Evolutionary conservation across 345 rosid genomes (phyloP).

Genomic region (Bruguiera parviflora): DNA sequence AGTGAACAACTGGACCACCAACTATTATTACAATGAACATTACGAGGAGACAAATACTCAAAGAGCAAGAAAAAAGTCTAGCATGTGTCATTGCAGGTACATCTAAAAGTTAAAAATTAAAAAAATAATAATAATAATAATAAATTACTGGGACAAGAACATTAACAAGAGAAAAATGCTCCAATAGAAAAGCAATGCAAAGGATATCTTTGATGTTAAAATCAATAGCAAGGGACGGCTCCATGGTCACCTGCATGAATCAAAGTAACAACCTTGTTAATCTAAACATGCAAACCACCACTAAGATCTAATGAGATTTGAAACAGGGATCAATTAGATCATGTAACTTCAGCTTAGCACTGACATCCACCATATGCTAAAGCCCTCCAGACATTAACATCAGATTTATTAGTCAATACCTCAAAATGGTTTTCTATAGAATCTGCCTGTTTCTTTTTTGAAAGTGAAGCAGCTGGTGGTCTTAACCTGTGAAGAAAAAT

Average conservation of each 20-base stretch:
- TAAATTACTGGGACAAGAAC: neutral
- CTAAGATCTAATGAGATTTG: neutral
- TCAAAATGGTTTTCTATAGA: conserved; percentile 37
- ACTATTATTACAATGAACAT: neutral
- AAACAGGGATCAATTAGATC: too few relatives aligned
- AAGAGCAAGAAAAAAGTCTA: neutral
- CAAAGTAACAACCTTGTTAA: conserved; percentile 17
- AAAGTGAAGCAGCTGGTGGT: conserved; percentile 44
- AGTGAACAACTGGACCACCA: neutral
- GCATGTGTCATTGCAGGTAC: neutral
- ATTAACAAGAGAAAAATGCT: neutral
- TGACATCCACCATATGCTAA: neutral
- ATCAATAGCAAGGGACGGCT: conserved; percentile 82
- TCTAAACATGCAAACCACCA: neutral
- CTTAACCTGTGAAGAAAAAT: conserved; percentile 49
- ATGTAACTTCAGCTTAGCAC: neutral
- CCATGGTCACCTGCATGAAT: conserved; percentile 63
- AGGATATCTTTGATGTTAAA: conserved; percentile 90
- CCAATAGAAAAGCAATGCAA: conserved; percentile 3
- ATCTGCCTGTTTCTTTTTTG: conserved; percentile 61
- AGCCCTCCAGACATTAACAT: neutral
- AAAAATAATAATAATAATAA: too few relatives aligned
- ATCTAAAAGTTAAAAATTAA: neutral
- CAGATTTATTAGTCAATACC: conserved; percentile 38
- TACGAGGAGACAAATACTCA: neutral